Base-by-base conservation (phyloP, 441 rosid genomes). In the Gossypium aridum region DNA sequence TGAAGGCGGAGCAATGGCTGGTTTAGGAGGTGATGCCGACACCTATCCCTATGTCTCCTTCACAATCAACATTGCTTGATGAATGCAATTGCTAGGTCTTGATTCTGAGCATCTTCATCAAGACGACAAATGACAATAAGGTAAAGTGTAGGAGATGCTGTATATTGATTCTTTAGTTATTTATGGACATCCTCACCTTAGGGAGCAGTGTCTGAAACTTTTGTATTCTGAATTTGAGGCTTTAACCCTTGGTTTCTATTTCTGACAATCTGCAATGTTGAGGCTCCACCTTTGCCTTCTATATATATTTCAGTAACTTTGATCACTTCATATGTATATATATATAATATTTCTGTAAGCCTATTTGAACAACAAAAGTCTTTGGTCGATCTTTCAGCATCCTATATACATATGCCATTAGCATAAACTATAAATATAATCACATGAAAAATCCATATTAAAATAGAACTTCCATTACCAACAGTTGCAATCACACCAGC, bases 21-120 rank as follows among this genome's bases (percentile, higher is more conserved):
- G 92, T 73, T 81, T 94, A 60, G 98, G 90, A 43, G 97, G 93
- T 10, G 99, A 96, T 19, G 78, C 87, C 0, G 99, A 92, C 73
- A 28, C 90, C n/a, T 80, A 96, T 80, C 96, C 98, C 0, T 92
- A 92, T 3, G 95, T 90, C 57, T 90, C 92, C 72, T 88, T 90
- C 89, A 85, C 97, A 16, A 87, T 92, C 84, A 90, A 87, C 80
- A 77, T 92, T 69, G 80, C 75, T 64, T 90, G 81, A 88, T 3
- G 31, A 20, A 57, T 10, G 57, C 57, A 54, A 54, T 54, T 16
- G 62, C 62, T 26, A 22, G 1, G 31, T 57, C 62, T 57, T 39
- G 64, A 17, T 70, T 75, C 72, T 69, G 7, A 57, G 62, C 62
- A 57, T 57, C 7, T 57, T 57, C 62, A 10, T 57, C 62, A 57